Percentiles rank a stretch among this genome's conserved stretches.
These are phyloP conservation scores for Pseudomassariella vexata DNA, from an alignment of 2,329 filamentous ascomycete genomes.

Conservation along the genomic window DNA sequence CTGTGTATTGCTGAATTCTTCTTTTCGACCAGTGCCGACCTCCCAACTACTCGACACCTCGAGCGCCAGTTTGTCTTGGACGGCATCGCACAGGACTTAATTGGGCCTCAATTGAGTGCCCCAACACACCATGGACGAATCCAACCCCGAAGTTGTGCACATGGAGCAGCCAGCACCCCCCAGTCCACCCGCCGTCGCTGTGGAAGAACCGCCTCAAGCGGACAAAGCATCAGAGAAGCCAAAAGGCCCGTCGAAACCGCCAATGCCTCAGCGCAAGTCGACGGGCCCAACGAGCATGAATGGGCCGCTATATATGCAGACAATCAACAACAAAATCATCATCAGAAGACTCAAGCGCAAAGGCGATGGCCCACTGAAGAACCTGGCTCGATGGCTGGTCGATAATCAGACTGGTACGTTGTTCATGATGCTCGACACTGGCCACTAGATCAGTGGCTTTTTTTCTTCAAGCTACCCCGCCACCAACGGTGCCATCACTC, in stretches of 20 bases:
- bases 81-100: constrained; percentile 1
- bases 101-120: neutral
- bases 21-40: too few relatives aligned
- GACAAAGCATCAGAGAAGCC: constrained; percentile 3
- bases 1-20: too few relatives aligned
- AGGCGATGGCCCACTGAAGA: constrained; percentile 55
- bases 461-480: neutral
- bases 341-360: constrained; percentile 55
- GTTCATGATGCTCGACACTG: too few relatives aligned
- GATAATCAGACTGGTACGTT: constrained; percentile 73
- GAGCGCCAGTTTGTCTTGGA: too few relatives aligned
- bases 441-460: too few relatives aligned
- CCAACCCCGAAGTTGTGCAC: constrained; percentile 1
- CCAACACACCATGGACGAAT: constrained; percentile 3
- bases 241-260: constrained; percentile 1
- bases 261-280: constrained; percentile 4
- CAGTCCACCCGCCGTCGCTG: constrained; percentile 2
- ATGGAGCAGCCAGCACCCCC: constrained; percentile 1
- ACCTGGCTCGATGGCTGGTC: constrained; percentile 63
- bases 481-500: neutral
- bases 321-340: constrained; percentile 45
- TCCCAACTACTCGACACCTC: too few relatives aligned
- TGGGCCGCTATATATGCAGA: constrained; percentile 53
- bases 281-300: constrained; percentile 46
- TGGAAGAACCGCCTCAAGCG: too few relatives aligned